Conservation (phyloP, 2,329 filamentous ascomycete genomes). For the Paraphaeosphaeria sporulosa region DNA sequence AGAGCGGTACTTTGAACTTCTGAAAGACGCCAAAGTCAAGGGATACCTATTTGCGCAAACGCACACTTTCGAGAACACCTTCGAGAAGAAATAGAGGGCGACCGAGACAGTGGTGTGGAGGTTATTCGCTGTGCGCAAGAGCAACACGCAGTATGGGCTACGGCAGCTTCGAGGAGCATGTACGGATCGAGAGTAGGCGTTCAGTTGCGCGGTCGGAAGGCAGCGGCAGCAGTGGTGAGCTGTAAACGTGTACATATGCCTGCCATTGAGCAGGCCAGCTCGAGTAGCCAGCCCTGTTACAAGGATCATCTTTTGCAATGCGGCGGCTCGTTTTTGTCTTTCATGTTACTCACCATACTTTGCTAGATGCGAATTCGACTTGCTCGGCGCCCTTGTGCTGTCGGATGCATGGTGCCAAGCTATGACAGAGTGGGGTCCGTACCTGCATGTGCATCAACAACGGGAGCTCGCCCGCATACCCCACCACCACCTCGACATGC, state of each 20-base stretch:
- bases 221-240: constrained; percentile 24
- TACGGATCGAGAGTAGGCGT: constrained; percentile 18
- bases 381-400: background rate
- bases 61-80: constrained; percentile 74
- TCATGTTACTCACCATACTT: background rate
- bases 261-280: constrained; percentile 22
- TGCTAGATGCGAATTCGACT: background rate
- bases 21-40: constrained; percentile 78
- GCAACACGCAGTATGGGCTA: constrained; percentile 10
- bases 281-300: constrained; percentile 15
- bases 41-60: constrained; percentile 82
- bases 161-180: constrained; percentile 16
- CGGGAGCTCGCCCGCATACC: constrained; percentile 18
- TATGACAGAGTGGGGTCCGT: constrained; percentile 29
- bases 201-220: constrained; percentile 19
- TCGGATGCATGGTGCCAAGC: constrained; percentile 25
- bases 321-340: constrained; percentile 4
- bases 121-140: background rate
- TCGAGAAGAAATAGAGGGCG: constrained; percentile 52
- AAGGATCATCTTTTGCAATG: constrained; percentile 6
- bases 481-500: constrained; percentile 65
- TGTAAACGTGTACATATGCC: constrained; percentile 42
- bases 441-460: constrained; percentile 35
- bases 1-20: constrained; percentile 82
- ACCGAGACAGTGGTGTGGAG: constrained; percentile 2